These are phyloP conservation scores for Echeveria elegans DNA, from an alignment of 164 flowering plant genomes.

Conservation along the genomic window DNA sequence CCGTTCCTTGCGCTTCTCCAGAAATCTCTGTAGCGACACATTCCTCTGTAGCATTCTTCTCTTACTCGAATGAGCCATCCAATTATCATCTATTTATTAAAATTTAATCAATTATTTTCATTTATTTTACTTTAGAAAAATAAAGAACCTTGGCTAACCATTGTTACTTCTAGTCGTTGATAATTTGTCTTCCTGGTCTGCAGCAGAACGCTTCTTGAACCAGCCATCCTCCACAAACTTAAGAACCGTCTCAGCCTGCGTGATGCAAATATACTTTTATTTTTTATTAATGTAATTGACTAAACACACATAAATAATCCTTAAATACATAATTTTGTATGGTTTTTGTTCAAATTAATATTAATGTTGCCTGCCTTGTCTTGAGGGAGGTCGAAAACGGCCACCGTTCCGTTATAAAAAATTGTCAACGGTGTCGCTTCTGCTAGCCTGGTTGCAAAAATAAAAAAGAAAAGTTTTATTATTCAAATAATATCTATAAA, in stretches of 20 bases:
- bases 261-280: not conserved
- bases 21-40: conserved; percentile 31
- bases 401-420: conserved; percentile 44
- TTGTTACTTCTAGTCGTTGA: not conserved
- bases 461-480: too few relatives aligned
- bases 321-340: too few relatives aligned
- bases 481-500: too few relatives aligned
- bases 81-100: conserved; percentile 27
- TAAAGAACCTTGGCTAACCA: not conserved
- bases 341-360: too few relatives aligned
- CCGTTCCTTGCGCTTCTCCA: conserved; percentile 56
- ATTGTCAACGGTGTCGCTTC: conserved; percentile 49
- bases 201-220: not conserved
- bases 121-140: not conserved
- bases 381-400: conserved; percentile 32
- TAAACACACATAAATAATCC: not conserved
- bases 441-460: not conserved
- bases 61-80: conserved; percentile 3
- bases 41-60: conserved; percentile 11
- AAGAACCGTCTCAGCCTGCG: conserved; percentile 45
- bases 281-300: not conserved
- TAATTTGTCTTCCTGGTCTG: not conserved
- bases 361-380: conserved; percentile 23
- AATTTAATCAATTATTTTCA: not conserved
- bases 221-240: conserved; percentile 34